Conservation (phyloP, 768 basidiomycete species). For the Steccherinum ochraceum region DNA sequence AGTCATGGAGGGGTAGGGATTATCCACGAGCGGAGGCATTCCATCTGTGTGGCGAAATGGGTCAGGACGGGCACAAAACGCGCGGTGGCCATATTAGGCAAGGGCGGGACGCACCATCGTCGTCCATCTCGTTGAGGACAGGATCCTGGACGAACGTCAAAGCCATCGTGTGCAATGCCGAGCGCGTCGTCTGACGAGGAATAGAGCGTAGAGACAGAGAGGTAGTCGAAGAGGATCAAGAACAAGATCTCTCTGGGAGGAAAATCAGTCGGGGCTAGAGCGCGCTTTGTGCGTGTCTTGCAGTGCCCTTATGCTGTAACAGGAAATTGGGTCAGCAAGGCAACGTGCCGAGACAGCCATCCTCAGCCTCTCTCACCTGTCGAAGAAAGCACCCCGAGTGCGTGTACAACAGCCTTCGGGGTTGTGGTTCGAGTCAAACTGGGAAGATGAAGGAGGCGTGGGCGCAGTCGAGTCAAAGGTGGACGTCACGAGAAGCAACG, state of each 20-base stretch:
- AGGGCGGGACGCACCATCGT: slow-evolving; percentile 27
- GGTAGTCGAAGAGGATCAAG: slow-evolving; percentile 8
- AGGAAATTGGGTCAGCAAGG: slow-evolving; percentile 11
- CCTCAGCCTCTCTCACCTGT: neutral
- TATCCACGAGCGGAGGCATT: slow-evolving; percentile 41
- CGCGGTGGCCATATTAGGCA: slow-evolving; percentile 12
- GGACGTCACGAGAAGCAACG: neutral
- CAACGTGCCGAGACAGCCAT: neutral
- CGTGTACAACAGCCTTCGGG: neutral
- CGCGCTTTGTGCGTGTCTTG: slow-evolving; percentile 12
- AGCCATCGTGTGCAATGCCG: slow-evolving; percentile 5
- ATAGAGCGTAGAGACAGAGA: slow-evolving; percentile 9
- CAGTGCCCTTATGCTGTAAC: slow-evolving; percentile 23
- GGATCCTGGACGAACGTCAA: slow-evolving; percentile 23
- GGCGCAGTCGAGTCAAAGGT: neutral
- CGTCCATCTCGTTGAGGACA: slow-evolving; percentile 24
- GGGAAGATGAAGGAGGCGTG: neutral
- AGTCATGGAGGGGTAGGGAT: slow-evolving; percentile 41
- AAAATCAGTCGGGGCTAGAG: slow-evolving; percentile 18
- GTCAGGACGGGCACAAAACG: slow-evolving; percentile 12
- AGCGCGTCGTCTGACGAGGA: slow-evolving; percentile 8
- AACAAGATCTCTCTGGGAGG: slow-evolving; percentile 1
- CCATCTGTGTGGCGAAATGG: slow-evolving; percentile 20
- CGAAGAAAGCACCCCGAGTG: neutral
- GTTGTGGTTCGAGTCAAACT: neutral